Conservation (phyloP, 768 basidiomycete genomes). For the Amylocystis lapponica region DNA sequence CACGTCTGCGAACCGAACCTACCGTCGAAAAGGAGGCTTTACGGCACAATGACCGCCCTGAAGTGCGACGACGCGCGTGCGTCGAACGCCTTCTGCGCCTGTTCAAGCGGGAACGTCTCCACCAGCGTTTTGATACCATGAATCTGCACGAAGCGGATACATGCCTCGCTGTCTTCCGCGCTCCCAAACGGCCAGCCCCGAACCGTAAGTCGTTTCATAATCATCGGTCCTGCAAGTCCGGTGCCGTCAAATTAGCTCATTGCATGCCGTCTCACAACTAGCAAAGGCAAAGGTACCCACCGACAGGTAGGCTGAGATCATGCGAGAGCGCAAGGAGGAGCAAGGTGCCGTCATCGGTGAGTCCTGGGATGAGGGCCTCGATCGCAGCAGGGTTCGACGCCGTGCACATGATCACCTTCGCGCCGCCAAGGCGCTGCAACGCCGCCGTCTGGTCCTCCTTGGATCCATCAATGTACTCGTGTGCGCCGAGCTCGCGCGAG, state of each 20-base stretch:
- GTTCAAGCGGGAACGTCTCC: constrained; percentile 17
- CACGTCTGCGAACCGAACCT: too few relatives aligned
- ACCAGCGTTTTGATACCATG: constrained; percentile 18
- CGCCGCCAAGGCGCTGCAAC: constrained; percentile 31
- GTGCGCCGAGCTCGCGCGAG: constrained; percentile 31
- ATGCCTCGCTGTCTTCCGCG: constrained; percentile 17
- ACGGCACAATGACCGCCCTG: constrained; percentile 19
- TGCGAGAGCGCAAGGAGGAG: constrained; percentile 15
- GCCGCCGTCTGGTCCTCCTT: constrained; percentile 20
- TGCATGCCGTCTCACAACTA: background rate
- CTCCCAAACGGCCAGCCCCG: constrained; percentile 18
- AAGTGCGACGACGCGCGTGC: constrained; percentile 14
- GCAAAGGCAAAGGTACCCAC: constrained; percentile 5
- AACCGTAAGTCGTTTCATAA: constrained; percentile 18
- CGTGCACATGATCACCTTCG: constrained; percentile 30
- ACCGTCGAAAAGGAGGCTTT: too few relatives aligned
- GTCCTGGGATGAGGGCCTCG: constrained; percentile 12
- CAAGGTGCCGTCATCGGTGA: constrained; percentile 17
- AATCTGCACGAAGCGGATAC: constrained; percentile 11
- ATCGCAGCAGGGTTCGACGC: constrained; percentile 20
- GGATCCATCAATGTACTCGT: constrained; percentile 30
- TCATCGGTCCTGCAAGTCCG: constrained; percentile 8
- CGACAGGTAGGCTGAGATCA: constrained; percentile 13
- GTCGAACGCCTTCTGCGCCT: constrained; percentile 21
- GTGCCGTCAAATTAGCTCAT: background rate